Conservation (phyloP, 805 yeast species). For the Suhomyces kilbournensis region DNA sequence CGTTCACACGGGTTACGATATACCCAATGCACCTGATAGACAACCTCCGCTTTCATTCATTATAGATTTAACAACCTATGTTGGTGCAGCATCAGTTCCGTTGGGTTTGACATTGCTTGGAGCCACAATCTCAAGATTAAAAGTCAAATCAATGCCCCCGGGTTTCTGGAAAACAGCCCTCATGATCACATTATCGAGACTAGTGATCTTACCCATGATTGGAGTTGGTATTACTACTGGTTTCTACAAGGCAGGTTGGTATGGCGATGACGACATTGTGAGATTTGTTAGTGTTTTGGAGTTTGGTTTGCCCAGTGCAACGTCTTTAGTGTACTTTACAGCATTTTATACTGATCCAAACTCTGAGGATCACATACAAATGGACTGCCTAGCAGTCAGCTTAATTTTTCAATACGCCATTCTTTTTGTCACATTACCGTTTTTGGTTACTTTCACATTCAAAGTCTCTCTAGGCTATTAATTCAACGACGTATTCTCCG, state of each 20-base stretch:
- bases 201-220: slow-evolving; percentile 73
- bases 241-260: slow-evolving; percentile 60
- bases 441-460: slow-evolving; percentile 66
- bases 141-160: slow-evolving; percentile 55
- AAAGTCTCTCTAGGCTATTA: slow-evolving; percentile 43
- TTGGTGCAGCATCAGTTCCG: slow-evolving; percentile 89
- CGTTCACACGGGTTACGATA: slow-evolving; percentile 43
- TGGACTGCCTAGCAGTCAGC: slow-evolving; percentile 81
- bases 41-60: slow-evolving; percentile 80
- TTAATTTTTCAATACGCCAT: slow-evolving; percentile 72
- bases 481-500: not conserved
- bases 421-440: slow-evolving; percentile 68
- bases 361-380: slow-evolving; percentile 52
- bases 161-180: slow-evolving; percentile 72
- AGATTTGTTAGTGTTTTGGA: slow-evolving; percentile 71
- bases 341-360: slow-evolving; percentile 77
- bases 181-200: slow-evolving; percentile 52
- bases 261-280: slow-evolving; percentile 56
- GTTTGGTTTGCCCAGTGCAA: slow-evolving; percentile 84
- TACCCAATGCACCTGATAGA: slow-evolving; percentile 79
- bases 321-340: slow-evolving; percentile 83
- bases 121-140: slow-evolving; percentile 79
- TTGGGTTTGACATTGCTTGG: slow-evolving; percentile 80
- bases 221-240: slow-evolving; percentile 64
- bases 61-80: slow-evolving; percentile 75